A percentile compares a stretch with the other conserved stretches of the same genome.
Evolutionary conservation across 345 rosid species (phyloP).

Genomic region (Euphorbia peplus): DNA sequence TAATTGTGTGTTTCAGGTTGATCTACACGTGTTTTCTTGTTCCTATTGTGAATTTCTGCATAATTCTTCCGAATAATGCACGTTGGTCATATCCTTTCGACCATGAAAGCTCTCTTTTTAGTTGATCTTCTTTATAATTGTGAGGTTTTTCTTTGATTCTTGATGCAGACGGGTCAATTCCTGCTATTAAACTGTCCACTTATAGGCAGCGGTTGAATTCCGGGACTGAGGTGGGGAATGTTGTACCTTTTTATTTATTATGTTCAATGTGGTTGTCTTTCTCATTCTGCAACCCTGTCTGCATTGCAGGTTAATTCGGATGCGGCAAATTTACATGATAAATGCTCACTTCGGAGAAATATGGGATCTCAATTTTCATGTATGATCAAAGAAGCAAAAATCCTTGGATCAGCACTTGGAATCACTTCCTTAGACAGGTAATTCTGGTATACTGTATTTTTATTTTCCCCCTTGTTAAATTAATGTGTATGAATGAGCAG

Average conservation of each 20-base stretch:
- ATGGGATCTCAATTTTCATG: constrained; percentile 92
- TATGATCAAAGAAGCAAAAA: constrained; percentile 80
- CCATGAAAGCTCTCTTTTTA: not conserved
- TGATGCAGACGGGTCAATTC: constrained; percentile 79
- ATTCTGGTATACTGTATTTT: constrained; percentile 1
- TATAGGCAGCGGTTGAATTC: constrained; percentile 66
- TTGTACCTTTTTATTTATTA: not conserved
- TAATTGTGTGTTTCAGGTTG: not conserved
- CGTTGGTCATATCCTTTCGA: not conserved
- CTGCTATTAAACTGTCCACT: constrained; percentile 78
- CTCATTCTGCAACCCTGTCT: not conserved
- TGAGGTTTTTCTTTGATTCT: not conserved
- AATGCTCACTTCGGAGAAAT: constrained; percentile 67
- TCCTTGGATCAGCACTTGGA: constrained; percentile 72
- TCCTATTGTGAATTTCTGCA: not conserved
- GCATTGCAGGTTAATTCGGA: constrained; percentile 49
- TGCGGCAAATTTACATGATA: constrained; percentile 38
- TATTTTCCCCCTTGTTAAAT: not conserved
- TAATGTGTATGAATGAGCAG: not conserved
- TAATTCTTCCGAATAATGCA: not conserved
- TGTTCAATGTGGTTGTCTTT: not conserved
- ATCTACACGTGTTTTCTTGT: not conserved
- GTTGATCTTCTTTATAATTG: not conserved
- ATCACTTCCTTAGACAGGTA: constrained; percentile 94
- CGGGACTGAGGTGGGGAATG: constrained; percentile 47